Base-by-base conservation (phyloP, 2,329 filamentous ascomycete species). In the Exophiala phaeomuriformis region DNA sequence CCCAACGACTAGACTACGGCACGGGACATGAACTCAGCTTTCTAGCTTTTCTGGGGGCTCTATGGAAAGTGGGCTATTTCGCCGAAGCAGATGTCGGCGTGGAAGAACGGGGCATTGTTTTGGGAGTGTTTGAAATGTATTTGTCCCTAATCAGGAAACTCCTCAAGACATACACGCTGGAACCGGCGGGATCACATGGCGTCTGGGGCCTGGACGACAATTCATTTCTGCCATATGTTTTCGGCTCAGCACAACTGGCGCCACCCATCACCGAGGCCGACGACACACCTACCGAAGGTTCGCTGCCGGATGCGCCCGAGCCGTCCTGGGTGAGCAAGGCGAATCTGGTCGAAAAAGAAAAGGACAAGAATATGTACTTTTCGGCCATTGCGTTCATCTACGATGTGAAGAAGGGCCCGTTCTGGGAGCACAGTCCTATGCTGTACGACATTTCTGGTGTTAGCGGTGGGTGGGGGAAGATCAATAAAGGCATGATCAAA, bases 181-280 rank as follows among this genome's bases (percentile, higher is more conserved):
- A 98, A 67, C 93, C 93, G 3, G 93, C 93, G 4, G 93, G 93
- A 2, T 95, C 91, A 1, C 93, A 97, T 67, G 93, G 93, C 2
- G 93, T 98, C 19, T 98, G 93, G 93, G 93, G 93, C 19, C 77
- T 98, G n/a, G 93, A 98, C 67, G 93, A 98, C 68, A 91, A 98
- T 71, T 90, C 83, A 5, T 97, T 98, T 68, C 70, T 93, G 29
- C 87, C 93, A 0, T 98, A 97, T 69, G 88, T 98, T 52, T 90
- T 97, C 60, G 93, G 93, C 32, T 95, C 90, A 1, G 90, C 93
- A 0, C 93, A 98, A 67, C 76, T 94, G 39, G 85, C 85, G 6
- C 85, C 89, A 0, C 80, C 90, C 1, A 87, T 95, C 59, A 72
- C 75, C 30, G 75, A 80, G 0, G 68, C 74, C 1, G 78, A 84